Base-by-base conservation (phyloP, 2,329 filamentous ascomycete genomes). In the Aspergillus sp. region DNA sequence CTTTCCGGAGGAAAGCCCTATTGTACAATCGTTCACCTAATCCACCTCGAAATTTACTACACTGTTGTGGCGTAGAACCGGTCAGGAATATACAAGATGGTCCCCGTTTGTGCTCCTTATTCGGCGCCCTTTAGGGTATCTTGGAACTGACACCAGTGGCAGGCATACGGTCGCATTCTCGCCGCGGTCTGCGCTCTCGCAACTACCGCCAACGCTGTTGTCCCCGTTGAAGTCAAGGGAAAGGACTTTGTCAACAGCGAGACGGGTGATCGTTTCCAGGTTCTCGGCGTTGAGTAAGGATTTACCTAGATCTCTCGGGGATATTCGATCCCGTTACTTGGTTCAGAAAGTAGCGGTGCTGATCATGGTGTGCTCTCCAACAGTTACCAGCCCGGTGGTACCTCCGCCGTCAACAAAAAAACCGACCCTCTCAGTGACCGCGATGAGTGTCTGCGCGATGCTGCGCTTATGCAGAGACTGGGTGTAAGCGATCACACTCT, bases 341-440 rank as follows among this genome's bases (percentile, higher is more conserved):
- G 24, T 60, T 15, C 27, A 52, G 57, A 60, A 58, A 54, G 52
- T 33, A 52, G 48, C 48, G 41, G 46, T 57, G 53, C 62, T 69
- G 59, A 70, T 61, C 55, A 39, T 52, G 21, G 24, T 50, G 14
- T 41, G 14, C 33, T 52, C 31, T 54, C 24, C 46, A 58, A 62
- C 65, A 82, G 80, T 64, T 86, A 86, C 71, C 85, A 88, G 68
- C 85, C 85, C 21, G 85, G 85, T 65, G 85, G 85, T 61, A 80
- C 84, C 56, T 80, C 78, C 53, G 84, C 79, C 56, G 86, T 86
- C 73, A 79, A 80, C 60, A 77, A 79, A 11, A 72, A 75, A 15
- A 70, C 73, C 31, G 86, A 88, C 68, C 82, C 84, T 33, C 73
- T 88, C 58, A 84, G 79, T 67, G 78, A 87, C 66, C 77, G 73